Evolutionary conservation across 805 yeast species (phyloP).

Genomic region (Myxozyma lipomycoides): DNA sequence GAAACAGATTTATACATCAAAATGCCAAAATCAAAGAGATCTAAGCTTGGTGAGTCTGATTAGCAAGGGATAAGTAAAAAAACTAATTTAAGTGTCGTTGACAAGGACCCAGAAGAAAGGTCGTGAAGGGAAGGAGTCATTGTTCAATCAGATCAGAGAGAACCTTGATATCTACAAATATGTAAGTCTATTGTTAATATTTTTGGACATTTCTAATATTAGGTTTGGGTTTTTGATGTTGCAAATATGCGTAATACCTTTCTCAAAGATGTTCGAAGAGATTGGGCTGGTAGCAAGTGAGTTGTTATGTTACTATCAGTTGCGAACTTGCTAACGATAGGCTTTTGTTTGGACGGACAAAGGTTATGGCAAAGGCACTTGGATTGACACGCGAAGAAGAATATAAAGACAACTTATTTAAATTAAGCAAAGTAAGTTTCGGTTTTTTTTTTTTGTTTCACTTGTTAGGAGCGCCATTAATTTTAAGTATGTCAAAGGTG

Average conservation of each 20-base stretch:
- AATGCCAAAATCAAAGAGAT: constrained; percentile 97
- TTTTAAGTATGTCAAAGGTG: constrained; percentile 46
- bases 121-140: constrained; percentile 81
- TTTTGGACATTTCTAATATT: not conserved
- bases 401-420: constrained; percentile 76
- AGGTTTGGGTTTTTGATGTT: constrained; percentile 73
- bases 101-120: constrained; percentile 97
- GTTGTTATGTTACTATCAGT: not conserved
- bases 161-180: constrained; percentile 72
- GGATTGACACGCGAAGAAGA: constrained; percentile 88
- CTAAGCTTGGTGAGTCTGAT: constrained; percentile 57
- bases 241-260: constrained; percentile 96
- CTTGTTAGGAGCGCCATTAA: not conserved
- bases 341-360: constrained; percentile 83
- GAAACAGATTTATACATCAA: constrained; percentile 16
- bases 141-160: constrained; percentile 84
- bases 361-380: constrained; percentile 86
- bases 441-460: constrained; percentile 22
- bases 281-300: constrained; percentile 78
- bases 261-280: constrained; percentile 83
- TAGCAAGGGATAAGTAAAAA: not conserved
- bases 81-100: constrained; percentile 57
- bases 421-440: constrained; percentile 54
- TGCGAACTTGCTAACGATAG: constrained; percentile 31
- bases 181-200: constrained; percentile 32